These are phyloP conservation scores for Thamnidium elegans DNA, from an alignment of 192 early-diverging fungal species.

Conservation along the genomic window DNA sequence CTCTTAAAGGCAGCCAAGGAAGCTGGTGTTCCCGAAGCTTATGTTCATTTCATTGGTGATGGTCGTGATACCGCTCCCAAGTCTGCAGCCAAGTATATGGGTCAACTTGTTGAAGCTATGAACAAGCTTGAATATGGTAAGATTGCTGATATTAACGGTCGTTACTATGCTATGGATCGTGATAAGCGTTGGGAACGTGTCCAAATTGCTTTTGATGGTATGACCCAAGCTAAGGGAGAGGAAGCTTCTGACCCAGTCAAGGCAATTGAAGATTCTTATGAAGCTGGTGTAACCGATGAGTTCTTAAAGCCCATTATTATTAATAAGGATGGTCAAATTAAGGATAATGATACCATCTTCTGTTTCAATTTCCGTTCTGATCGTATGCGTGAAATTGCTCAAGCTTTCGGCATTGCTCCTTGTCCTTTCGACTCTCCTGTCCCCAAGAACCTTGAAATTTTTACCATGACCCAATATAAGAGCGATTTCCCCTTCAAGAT, in stretches of 20 bases:
- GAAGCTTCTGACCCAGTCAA: constrained; percentile 60
- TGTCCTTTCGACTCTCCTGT: constrained; percentile 79
- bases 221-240: constrained; percentile 79
- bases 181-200: constrained; percentile 99
- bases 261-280: constrained; percentile 85
- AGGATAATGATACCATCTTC: constrained; percentile 85
- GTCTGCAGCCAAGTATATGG: constrained; percentile 79
- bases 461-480: constrained; percentile 98
- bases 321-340: constrained; percentile 71
- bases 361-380: constrained; percentile 99
- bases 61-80: constrained; percentile 95
- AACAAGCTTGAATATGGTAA: constrained; percentile 74
- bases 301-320: constrained; percentile 99
- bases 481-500: constrained; percentile 92
- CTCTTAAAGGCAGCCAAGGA: constrained; percentile 85
- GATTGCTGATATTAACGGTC: constrained; percentile 90
- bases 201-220: constrained; percentile 89
- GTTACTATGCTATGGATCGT: constrained; percentile 99
- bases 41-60: constrained; percentile 96
- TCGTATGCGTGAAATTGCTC: constrained; percentile 93
- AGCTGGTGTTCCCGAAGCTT: constrained; percentile 78
- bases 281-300: constrained; percentile 94
- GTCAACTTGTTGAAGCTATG: constrained; percentile 64
- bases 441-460: constrained; percentile 81
- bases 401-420: constrained; percentile 83